Evolutionary conservation across 805 yeast genomes (phyloP).

Genomic region (Saccharomyces cerevisiae): DNA sequence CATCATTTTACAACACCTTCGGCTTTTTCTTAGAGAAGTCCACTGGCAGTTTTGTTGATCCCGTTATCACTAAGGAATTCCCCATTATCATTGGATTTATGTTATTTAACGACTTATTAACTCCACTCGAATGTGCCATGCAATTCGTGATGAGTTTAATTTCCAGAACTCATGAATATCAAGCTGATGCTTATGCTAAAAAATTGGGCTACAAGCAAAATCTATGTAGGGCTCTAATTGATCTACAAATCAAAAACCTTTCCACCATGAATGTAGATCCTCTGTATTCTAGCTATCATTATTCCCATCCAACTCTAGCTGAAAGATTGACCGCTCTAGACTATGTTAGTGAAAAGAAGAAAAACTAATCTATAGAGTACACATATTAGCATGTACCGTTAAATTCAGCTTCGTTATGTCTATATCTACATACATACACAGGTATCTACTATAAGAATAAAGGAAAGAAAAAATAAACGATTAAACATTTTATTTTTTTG

Average conservation of each 20-base stretch:
- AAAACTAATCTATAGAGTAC: constrained; percentile 6
- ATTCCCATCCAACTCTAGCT: constrained; percentile 84
- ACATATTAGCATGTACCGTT: not conserved
- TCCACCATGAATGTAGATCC: constrained; percentile 84
- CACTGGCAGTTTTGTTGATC: not conserved
- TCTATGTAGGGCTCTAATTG: constrained; percentile 64
- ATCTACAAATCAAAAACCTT: constrained; percentile 71
- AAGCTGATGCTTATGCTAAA: constrained; percentile 86
- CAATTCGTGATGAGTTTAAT: constrained; percentile 60
- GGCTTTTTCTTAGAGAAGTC: constrained; percentile 45
- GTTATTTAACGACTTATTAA: constrained; percentile 67
- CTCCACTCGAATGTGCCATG: constrained; percentile 66
- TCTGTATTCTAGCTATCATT: constrained; percentile 79
- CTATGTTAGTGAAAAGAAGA: constrained; percentile 29
- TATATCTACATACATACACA: not conserved
- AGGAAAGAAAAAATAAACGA: no score
- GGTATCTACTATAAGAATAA: no score
- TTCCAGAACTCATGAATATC: constrained; percentile 82
- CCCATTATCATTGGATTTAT: constrained; percentile 79
- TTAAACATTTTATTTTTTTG: not conserved
- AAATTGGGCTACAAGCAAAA: constrained; percentile 61
- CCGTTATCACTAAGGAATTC: constrained; percentile 34
- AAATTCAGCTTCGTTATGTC: not conserved
- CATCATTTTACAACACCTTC: constrained; percentile 67
- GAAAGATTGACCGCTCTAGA: constrained; percentile 81